phyloP scores from a whole-genome alignment of 306 rosid genomes.

The Prunus dulcis region DNA sequence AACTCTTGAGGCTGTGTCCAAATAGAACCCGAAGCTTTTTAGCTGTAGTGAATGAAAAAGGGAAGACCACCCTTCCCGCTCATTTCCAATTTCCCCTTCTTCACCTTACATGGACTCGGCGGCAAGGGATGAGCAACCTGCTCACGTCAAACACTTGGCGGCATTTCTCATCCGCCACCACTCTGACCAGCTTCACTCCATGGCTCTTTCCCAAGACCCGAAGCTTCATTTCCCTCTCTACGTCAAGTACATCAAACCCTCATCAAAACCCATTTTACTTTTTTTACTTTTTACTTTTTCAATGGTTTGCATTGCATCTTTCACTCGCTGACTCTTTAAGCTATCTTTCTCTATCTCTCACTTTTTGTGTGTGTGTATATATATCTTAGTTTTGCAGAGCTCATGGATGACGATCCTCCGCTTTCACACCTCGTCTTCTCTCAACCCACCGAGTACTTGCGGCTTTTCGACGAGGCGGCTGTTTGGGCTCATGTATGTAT shows the following conservation, averaged over 20 bases:
- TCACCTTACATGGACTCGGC: conserved; percentile 14
- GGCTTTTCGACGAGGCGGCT: conserved; percentile 78
- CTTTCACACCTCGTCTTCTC: conserved; percentile 58
- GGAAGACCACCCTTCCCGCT: conserved; percentile 15
- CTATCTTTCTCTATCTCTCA: not conserved
- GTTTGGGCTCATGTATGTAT: conserved; percentile 62
- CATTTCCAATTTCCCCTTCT: not conserved
- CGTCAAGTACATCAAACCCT: conserved; percentile 37
- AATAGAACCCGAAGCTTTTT: too few species aligned
- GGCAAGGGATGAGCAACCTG: conserved; percentile 20
- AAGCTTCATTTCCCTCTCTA: conserved; percentile 70
- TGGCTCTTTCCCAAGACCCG: conserved; percentile 56
- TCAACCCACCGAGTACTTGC: conserved; percentile 56
- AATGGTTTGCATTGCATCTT: not conserved
- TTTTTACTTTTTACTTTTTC: not conserved
- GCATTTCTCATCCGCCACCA: conserved; percentile 48
- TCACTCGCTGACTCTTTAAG: not conserved
- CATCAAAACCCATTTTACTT: not conserved
- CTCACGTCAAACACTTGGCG: conserved; percentile 40
- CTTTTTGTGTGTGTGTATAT: not conserved
- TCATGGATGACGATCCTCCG: conserved; percentile 60
- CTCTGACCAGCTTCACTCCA: conserved; percentile 56
- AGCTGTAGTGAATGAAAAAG: not conserved
- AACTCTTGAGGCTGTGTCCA: too few species aligned
- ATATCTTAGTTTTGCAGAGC: conserved; percentile 58